These are phyloP conservation scores for Phytophthora niederhauseri DNA, from an alignment of 352 stramenopile genomes.

Conservation along the genomic window DNA sequence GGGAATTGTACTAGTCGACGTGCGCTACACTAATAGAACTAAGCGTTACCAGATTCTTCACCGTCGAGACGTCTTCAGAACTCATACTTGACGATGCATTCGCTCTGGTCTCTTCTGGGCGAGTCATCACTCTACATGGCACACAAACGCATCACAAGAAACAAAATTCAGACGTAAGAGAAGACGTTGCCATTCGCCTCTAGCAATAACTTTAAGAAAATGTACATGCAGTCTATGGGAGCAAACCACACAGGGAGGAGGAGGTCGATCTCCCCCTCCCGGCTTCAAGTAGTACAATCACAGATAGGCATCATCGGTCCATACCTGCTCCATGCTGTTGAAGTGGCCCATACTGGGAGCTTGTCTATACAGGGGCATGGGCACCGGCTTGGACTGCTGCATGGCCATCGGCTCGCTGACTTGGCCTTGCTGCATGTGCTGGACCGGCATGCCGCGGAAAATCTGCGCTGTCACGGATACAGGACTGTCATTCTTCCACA, in stretches of 20 bases:
- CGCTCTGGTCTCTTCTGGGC: neutral
- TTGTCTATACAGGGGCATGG: constrained; percentile 57
- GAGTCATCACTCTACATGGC: neutral
- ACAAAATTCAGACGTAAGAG: constrained; percentile 13
- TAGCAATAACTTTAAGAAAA: constrained; percentile 42
- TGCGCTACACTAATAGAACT: neutral
- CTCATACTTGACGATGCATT: neutral
- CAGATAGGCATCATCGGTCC: constrained; percentile 47
- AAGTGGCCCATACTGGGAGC: constrained; percentile 49
- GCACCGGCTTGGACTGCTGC: constrained; percentile 48
- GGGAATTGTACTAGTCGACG: neutral
- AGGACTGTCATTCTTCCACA: constrained; percentile 70
- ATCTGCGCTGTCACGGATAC: constrained; percentile 68
- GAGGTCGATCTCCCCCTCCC: constrained; percentile 1
- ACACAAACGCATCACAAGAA: constrained; percentile 4
- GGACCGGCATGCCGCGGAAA: constrained; percentile 43
- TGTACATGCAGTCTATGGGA: constrained; percentile 35
- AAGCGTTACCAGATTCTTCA: too few species aligned
- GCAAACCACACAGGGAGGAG: constrained; percentile 20
- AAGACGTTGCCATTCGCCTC: constrained; percentile 32
- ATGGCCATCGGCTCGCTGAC: constrained; percentile 36
- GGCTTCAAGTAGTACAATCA: constrained; percentile 34
- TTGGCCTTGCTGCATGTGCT: constrained; percentile 41
- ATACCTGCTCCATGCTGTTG: constrained; percentile 71
- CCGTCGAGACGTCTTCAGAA: neutral